These are phyloP conservation scores for Capronia coronata DNA, from an alignment of 2,329 filamentous ascomycete genomes.

Conservation along the genomic window DNA sequence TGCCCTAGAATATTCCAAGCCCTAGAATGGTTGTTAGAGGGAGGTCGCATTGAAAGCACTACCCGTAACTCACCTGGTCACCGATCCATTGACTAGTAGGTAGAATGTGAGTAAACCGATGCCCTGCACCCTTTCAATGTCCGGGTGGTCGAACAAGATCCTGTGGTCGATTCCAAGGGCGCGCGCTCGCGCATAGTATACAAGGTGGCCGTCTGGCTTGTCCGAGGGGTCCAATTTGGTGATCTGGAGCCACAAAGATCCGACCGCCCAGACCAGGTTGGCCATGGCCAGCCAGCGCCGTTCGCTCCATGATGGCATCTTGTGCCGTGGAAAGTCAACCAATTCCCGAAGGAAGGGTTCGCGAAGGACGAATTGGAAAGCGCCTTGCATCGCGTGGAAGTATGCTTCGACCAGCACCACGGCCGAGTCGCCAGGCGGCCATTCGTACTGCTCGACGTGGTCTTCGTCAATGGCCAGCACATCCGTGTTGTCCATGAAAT, in stretches of 20 bases:
- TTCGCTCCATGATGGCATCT: slow-evolving; percentile 12
- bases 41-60: neutral
- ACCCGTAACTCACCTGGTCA: slow-evolving; percentile 30
- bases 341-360: slow-evolving; percentile 17
- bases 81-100: slow-evolving; percentile 25
- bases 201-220: slow-evolving; percentile 19
- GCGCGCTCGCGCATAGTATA: slow-evolving; percentile 29
- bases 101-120: slow-evolving; percentile 25
- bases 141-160: slow-evolving; percentile 27
- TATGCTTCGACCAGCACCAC: slow-evolving; percentile 20
- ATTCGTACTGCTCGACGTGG: slow-evolving; percentile 14
- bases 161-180: slow-evolving; percentile 26
- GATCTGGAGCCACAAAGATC: slow-evolving; percentile 17
- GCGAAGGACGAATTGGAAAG: slow-evolving; percentile 15
- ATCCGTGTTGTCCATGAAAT: slow-evolving; percentile 24
- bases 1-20: slow-evolving; percentile 30
- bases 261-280: slow-evolving; percentile 22
- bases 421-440: slow-evolving; percentile 10
- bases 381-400: slow-evolving; percentile 22
- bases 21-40: slow-evolving; percentile 13
- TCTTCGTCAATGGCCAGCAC: slow-evolving; percentile 24
- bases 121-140: slow-evolving; percentile 28
- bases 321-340: neutral
- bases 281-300: slow-evolving; percentile 21
- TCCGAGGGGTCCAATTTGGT: slow-evolving; percentile 8